phyloP scores from a whole-genome alignment of 352 stramenopile genomes.

The Phytophthora nicotianae region DNA sequence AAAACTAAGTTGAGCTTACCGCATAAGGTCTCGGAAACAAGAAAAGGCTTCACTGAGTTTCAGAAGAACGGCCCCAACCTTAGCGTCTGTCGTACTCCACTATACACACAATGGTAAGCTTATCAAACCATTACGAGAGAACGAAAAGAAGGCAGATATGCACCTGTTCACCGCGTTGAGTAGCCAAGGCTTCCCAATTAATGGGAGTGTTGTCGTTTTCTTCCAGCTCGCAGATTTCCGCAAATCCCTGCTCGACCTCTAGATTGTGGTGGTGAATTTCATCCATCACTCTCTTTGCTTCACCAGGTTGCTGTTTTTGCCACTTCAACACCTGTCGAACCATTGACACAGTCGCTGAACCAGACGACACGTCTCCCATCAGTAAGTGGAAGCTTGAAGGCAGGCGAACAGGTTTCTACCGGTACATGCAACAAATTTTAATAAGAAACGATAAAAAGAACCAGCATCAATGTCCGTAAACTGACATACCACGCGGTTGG shows the following conservation, averaged over 20 bases:
- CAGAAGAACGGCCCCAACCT: conserved; percentile 49
- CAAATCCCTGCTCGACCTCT: conserved; percentile 37
- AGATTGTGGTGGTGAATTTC: conserved; percentile 44
- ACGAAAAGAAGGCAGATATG: background rate
- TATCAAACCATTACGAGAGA: background rate
- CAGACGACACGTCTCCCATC: conserved; percentile 96
- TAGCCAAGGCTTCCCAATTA: conserved; percentile 32
- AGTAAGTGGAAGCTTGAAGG: conserved; percentile 87
- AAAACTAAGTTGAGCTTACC: conserved; percentile 39
- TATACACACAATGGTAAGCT: conserved; percentile 21
- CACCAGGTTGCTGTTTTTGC: conserved; percentile 42
- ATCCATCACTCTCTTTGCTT: conserved; percentile 40
- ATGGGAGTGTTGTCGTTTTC: background rate
- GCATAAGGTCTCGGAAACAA: conserved; percentile 79
- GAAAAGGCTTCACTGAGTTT: conserved; percentile 78
- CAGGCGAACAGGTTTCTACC: conserved; percentile 61
- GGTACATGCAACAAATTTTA: conserved; percentile 1
- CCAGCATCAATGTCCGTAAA: background rate
- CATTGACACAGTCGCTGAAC: conserved; percentile 90
- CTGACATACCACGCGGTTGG: conserved; percentile 48
- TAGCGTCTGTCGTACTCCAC: conserved; percentile 48
- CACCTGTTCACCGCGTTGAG: conserved; percentile 35
- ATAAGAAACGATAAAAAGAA: conserved; percentile 4
- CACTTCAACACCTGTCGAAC: conserved; percentile 71
- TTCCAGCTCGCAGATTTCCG: conserved; percentile 36